Percentiles rank a stretch among this genome's conserved stretches.
Conservation (phyloP, 2,329 filamentous ascomycete genomes). For the Bisporella sp. region DNA sequence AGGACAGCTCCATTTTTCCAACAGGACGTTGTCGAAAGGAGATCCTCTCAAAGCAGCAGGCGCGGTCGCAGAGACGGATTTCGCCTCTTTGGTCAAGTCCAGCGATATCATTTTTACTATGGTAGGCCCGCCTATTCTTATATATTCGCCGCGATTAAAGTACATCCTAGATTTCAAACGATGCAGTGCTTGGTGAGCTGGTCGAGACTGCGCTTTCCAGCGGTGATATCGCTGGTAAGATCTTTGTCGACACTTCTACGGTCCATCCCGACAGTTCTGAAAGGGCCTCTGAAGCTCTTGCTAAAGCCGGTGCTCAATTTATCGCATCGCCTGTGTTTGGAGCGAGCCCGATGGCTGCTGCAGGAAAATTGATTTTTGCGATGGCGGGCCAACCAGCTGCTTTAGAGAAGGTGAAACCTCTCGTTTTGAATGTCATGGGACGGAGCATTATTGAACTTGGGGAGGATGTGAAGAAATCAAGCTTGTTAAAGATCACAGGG, state of each 20-base stretch:
- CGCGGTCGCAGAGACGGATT: conserved; percentile 28
- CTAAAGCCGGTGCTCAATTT: conserved; percentile 27
- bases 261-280: conserved; percentile 29
- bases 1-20: conserved; percentile 30
- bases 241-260: conserved; percentile 27
- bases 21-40: conserved; percentile 34
- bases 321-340: conserved; percentile 36
- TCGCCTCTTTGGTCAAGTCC: conserved; percentile 10
- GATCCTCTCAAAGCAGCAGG: conserved; percentile 27
- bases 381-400: conserved; percentile 32
- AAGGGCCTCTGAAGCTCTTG: conserved; percentile 26
- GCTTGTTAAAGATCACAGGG: conserved; percentile 37
- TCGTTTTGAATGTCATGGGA: conserved; percentile 37
- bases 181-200: conserved; percentile 28
- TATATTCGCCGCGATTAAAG: neutral
- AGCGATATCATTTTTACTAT: conserved; percentile 34
- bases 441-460: conserved; percentile 34
- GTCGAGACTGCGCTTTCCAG: conserved; percentile 18
- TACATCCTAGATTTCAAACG: conserved; percentile 25
- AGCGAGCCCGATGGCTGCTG: conserved; percentile 34
- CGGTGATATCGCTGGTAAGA: conserved; percentile 24
- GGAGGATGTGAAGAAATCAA: conserved; percentile 34
- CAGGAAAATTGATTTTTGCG: conserved; percentile 38
- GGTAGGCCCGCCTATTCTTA: conserved; percentile 13
- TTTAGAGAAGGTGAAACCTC: conserved; percentile 29